Evolutionary conservation across 2,329 filamentous ascomycete genomes (phyloP).

Genomic region (Talaromyces funiculosus): DNA sequence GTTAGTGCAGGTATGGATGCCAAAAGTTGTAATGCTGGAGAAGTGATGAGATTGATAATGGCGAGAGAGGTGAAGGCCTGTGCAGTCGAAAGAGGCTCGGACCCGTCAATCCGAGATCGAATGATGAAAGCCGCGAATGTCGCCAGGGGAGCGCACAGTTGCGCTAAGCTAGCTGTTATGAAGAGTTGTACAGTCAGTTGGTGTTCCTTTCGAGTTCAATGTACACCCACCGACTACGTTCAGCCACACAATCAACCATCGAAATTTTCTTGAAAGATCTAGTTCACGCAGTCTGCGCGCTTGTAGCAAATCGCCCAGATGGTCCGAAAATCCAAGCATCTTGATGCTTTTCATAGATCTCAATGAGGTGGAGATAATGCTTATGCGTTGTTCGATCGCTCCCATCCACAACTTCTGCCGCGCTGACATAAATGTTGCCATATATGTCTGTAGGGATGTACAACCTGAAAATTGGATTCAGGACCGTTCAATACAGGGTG

Average conservation of each 20-base stretch:
- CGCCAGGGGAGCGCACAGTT: constrained; percentile 33
- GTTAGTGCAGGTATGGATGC: constrained; percentile 26
- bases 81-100: constrained; percentile 16
- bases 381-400: constrained; percentile 47
- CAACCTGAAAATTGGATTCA: neutral
- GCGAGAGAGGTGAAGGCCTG: constrained; percentile 23
- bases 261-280: constrained; percentile 35
- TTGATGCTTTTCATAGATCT: constrained; percentile 49
- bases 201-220: no score
- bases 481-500: no score
- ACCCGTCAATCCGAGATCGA: constrained; percentile 11
- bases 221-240: constrained; percentile 28
- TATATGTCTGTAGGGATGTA: constrained; percentile 6
- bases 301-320: constrained; percentile 34
- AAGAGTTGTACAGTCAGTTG: neutral
- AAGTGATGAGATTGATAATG: constrained; percentile 21
- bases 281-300: constrained; percentile 36
- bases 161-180: constrained; percentile 20
- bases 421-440: constrained; percentile 4
- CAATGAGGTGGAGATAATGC: constrained; percentile 44
- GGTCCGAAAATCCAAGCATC: constrained; percentile 43
- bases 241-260: constrained; percentile 36
- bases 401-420: constrained; percentile 45
- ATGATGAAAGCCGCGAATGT: constrained; percentile 21
- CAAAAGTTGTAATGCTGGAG: constrained; percentile 19